Evolutionary conservation across 139 green algal species (phyloP).

Genomic region (Chlamydomonas eustigma): DNA sequence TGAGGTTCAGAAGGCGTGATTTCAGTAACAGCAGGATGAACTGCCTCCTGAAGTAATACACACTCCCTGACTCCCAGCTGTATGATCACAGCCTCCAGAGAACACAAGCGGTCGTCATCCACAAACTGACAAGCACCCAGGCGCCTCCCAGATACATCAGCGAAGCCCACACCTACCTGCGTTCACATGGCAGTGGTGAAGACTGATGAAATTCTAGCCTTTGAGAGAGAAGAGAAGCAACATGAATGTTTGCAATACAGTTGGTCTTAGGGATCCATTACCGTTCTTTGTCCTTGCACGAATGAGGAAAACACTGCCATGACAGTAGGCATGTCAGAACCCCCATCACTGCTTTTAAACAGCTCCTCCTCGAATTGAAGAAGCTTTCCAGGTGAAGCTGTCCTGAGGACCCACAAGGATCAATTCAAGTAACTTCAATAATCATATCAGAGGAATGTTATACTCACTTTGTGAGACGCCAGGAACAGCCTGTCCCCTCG

Average conservation of each 20-base stretch:
- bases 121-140: conserved; percentile 80
- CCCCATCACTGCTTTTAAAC: conserved; percentile 54
- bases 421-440: background rate
- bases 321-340: conserved; percentile 64
- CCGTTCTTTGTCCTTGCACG: conserved; percentile 6
- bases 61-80: conserved; percentile 82
- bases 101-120: conserved; percentile 77
- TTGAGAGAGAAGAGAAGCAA: too few species aligned
- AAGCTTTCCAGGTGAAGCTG: conserved; percentile 70
- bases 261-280: too few species aligned
- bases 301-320: conserved; percentile 35
- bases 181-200: too few species aligned
- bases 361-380: conserved; percentile 85
- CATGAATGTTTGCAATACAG: too few species aligned
- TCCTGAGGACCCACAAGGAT: background rate
- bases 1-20: background rate
- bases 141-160: conserved; percentile 49
- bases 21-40: conserved; percentile 2
- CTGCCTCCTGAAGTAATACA: conserved; percentile 57
- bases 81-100: conserved; percentile 73
- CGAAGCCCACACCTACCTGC: conserved; percentile 73
- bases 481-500: conserved; percentile 56
- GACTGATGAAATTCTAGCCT: too few species aligned
- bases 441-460: background rate
- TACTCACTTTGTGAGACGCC: conserved; percentile 41